A percentile compares a stretch with the other conserved stretches of the same genome.
phyloP scores from a whole-genome alignment of 495 filamentous ascomycete genomes.

The Neurospora tetraspora region DNA sequence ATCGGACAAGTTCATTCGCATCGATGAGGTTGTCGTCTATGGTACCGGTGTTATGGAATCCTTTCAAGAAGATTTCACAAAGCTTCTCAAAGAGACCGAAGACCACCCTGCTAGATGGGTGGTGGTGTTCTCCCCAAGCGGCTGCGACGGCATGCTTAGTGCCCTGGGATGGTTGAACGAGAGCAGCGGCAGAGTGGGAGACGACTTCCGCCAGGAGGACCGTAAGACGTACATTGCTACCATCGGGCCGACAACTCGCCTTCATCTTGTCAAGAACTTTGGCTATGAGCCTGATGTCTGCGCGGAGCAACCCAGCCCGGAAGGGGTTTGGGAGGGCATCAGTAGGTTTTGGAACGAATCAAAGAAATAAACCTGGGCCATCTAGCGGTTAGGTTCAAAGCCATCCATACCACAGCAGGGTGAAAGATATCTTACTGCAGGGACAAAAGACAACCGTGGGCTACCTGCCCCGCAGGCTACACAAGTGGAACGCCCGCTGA shows the following conservation, averaged over 20 bases:
- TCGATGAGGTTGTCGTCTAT: constrained; percentile 77
- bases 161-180: constrained; percentile 49
- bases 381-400: not conserved
- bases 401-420: not conserved
- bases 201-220: not conserved
- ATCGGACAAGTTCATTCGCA: constrained; percentile 36
- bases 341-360: constrained; percentile 28
- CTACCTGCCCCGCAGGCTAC: not conserved
- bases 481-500: not conserved
- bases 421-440: not conserved
- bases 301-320: constrained; percentile 70
- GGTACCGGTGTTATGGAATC: constrained; percentile 68
- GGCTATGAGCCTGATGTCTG: constrained; percentile 72
- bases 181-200: constrained; percentile 30
- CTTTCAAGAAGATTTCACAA: constrained; percentile 57
- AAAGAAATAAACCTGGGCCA: not conserved
- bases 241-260: constrained; percentile 89
- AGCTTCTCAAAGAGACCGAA: constrained; percentile 30
- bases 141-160: constrained; percentile 70
- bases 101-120: constrained; percentile 54
- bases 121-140: constrained; percentile 88
- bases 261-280: constrained; percentile 57
- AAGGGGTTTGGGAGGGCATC: constrained; percentile 68
- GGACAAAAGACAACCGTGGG: not conserved
- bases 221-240: constrained; percentile 57